A percentile compares a stretch with the other conserved stretches of the same genome.
These are phyloP conservation scores for Ceratobasidium sp. DNA, from an alignment of 1,284 basidiomycete species.

Conservation along the genomic window DNA sequence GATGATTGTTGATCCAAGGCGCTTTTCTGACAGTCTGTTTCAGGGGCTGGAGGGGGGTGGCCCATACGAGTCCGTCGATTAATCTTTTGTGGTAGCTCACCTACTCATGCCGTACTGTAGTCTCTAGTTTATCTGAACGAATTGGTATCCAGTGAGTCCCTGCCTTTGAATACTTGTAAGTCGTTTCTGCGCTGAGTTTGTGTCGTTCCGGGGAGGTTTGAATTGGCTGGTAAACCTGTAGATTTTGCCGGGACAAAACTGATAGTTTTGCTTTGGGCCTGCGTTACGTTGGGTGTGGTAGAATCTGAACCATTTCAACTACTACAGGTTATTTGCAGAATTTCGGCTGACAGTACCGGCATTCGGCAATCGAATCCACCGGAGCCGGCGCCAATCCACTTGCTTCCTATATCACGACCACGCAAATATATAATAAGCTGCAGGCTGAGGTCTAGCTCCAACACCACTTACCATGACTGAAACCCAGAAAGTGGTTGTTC, in stretches of 20 bases:
- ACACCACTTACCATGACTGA: conserved; percentile 17
- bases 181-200: too few species aligned
- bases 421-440: not conserved
- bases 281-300: too few species aligned
- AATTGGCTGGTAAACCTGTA: too few species aligned
- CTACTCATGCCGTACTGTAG: not conserved
- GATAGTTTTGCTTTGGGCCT: too few species aligned
- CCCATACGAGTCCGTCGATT: conserved; percentile 42
- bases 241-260: too few species aligned
- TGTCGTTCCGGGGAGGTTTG: too few species aligned
- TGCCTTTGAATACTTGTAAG: too few species aligned
- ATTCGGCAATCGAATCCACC: not conserved
- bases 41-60: conserved; percentile 47
- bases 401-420: too few species aligned
- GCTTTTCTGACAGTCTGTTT: not conserved
- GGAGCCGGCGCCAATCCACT: conserved; percentile 3
- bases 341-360: not conserved
- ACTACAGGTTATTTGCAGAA: too few species aligned
- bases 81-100: not conserved
- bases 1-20: not conserved
- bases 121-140: not conserved
- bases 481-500: conserved; percentile 43
- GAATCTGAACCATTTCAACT: too few species aligned
- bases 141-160: too few species aligned
- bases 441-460: not conserved